These are phyloP conservation scores for Blastobotrys serpentis DNA, from an alignment of 1,139 yeast genomes.

Conservation along the genomic window DNA sequence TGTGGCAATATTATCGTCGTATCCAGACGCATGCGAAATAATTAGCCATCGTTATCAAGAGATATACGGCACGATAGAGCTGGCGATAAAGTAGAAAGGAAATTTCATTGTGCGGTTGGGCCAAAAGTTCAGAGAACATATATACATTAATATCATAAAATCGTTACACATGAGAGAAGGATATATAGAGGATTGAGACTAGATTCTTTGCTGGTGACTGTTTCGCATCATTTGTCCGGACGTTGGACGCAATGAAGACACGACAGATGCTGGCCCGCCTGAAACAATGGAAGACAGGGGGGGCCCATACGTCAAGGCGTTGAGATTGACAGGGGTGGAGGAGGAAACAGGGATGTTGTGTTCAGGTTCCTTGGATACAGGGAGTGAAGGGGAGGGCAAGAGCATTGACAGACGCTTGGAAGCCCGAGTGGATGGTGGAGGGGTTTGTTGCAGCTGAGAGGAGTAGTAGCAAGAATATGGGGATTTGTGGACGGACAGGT, in stretches of 20 bases:
- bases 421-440: slow-evolving; percentile 8
- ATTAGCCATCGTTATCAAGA: no score
- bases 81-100: neutral
- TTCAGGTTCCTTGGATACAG: slow-evolving; percentile 8
- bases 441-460: slow-evolving; percentile 9
- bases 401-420: slow-evolving; percentile 22
- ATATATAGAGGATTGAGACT: neutral
- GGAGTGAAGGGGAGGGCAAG: slow-evolving; percentile 26
- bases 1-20: no score
- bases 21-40: no score
- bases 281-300: slow-evolving; percentile 5
- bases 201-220: neutral
- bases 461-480: slow-evolving; percentile 9
- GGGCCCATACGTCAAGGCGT: slow-evolving; percentile 6
- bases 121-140: no score
- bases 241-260: neutral
- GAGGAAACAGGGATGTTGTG: neutral
- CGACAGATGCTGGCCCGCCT: neutral
- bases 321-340: slow-evolving; percentile 6
- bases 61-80: no score
- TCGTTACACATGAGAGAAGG: neutral
- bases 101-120: no score
- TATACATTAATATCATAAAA: slow-evolving; percentile 5
- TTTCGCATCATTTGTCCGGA: neutral
- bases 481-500: slow-evolving; percentile 5